Base-by-base conservation (phyloP, 2,329 filamentous ascomycete species). In the Monilinia vaccinii-corymbosi region DNA sequence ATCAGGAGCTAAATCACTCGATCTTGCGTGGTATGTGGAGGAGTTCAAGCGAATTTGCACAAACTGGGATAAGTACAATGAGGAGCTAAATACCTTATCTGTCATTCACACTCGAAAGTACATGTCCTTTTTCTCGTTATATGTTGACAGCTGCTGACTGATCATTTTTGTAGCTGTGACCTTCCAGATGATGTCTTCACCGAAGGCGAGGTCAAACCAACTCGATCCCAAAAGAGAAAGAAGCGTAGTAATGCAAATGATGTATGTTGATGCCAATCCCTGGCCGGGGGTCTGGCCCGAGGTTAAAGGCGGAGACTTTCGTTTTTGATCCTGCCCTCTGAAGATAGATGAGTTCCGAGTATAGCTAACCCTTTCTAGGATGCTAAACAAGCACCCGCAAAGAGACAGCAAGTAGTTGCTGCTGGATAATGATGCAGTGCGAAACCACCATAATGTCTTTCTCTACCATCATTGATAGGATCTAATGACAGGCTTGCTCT, bases 121-220 rank as follows among this genome's bases (percentile, higher is more conserved):
- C 76, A 86, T 76, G 18, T 45, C 42, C 18, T 28, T 21, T 18
- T 40, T 4, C 31, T 38, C 16, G 34, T 56, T 51, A 11, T 28
- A 48, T 47, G 21, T 13, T 21, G 13, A 49, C 32, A 50, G 34
- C 70, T 56, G 71, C 67, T 68, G 51, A 70, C 58, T 36, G 47
- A 50, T 61, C 13, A 21, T 64, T 38, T 64, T 38, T 32, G 36
- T 69, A 97, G 92, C 74, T 89, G 89, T 72, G 86, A 91, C 70
- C 81, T 99, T 31, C 94, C 94, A 32, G 86, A 90, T 62, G 93
- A 99, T 73, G 85, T 97, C 2, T 99, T 99, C 71, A 81, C 86
- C 51, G 77, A 85, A 28, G 89, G 89, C 69, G 94, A 99, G 74
- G 77, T 78, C 53, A 88, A 84, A 68, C 89, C 89, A 6, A 52